These are phyloP conservation scores for Aegilops tauschii DNA, from an alignment of 176 grass and related monocot species.

Conservation along the genomic window DNA sequence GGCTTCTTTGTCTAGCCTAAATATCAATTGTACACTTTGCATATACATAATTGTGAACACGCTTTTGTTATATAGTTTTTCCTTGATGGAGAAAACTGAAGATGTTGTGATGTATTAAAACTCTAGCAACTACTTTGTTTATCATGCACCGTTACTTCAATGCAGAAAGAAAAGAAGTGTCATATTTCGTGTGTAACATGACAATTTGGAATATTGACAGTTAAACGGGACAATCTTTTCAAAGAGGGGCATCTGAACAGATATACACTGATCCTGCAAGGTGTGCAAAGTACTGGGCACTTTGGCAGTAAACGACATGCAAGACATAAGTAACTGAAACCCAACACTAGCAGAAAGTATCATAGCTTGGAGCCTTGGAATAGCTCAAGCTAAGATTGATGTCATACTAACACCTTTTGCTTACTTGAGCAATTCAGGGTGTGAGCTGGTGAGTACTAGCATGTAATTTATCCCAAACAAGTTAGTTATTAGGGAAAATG, in stretches of 20 bases:
- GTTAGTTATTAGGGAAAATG: background rate
- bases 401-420: background rate
- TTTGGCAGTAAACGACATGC: background rate
- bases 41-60: background rate
- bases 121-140: background rate
- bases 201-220: background rate
- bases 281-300: background rate
- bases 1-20: background rate
- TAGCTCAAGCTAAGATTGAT: background rate
- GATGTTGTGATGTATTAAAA: background rate
- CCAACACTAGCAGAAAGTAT: background rate
- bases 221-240: background rate
- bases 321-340: background rate
- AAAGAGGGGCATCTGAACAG: no score
- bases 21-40: background rate
- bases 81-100: background rate
- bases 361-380: background rate
- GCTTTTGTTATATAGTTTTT: background rate
- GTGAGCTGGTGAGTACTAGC: background rate
- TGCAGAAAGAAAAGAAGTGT: background rate
- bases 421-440: background rate
- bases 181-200: background rate
- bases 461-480: background rate
- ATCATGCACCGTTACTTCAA: background rate
- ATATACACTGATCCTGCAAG: background rate